phyloP scores from a whole-genome alignment of 2,329 filamentous ascomycete species.

The Fusarium camptoceras region DNA sequence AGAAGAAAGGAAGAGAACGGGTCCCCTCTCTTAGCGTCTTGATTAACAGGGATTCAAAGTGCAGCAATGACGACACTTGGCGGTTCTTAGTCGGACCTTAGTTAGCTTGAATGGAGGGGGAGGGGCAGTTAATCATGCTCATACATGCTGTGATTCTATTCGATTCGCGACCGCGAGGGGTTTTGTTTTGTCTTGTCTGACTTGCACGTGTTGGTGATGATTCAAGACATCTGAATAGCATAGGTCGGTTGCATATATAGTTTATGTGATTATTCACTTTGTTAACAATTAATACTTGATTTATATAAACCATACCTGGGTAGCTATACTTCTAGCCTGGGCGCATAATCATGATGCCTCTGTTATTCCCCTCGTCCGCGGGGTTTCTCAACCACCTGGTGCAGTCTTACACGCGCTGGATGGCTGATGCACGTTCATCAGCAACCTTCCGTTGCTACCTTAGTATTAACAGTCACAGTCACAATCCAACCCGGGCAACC shows the following conservation, averaged over 20 bases:
- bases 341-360: constrained; percentile 9
- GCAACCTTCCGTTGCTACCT: constrained; percentile 9
- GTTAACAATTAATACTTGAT: background rate
- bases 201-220: constrained; percentile 28
- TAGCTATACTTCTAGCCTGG: background rate
- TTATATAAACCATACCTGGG: background rate
- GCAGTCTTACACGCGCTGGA: constrained; percentile 28
- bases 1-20: constrained; percentile 22
- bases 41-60: constrained; percentile 18
- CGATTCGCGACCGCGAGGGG: constrained; percentile 28
- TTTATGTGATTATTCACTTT: background rate
- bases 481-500: constrained; percentile 12
- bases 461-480: background rate
- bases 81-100: constrained; percentile 28
- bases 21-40: constrained; percentile 22
- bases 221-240: background rate
- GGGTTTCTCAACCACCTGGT: constrained; percentile 24
- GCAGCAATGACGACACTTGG: constrained; percentile 44
- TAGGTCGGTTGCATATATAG: background rate
- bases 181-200: constrained; percentile 27
- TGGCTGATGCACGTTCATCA: constrained; percentile 21
- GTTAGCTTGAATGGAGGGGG: constrained; percentile 33
- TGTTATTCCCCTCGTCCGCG: constrained; percentile 28
- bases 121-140: constrained; percentile 33
- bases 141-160: constrained; percentile 1